Conservation (phyloP, 257 asterid species). For the Rauvolfia tetraphylla region DNA sequence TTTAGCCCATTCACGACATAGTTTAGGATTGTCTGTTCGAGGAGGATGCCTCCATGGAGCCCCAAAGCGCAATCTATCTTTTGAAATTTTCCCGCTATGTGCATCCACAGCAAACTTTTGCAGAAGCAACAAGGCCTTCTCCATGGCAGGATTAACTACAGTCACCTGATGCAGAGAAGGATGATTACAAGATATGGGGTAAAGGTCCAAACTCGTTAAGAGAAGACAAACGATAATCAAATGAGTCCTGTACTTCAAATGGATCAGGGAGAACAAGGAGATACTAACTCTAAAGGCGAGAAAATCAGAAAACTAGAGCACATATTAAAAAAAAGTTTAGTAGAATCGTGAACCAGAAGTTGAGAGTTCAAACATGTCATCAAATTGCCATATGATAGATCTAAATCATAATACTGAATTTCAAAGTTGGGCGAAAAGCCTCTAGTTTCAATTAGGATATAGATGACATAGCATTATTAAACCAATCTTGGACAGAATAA, state of each 20-base stretch:
- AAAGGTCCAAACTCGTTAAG: neutral
- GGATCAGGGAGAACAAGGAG: neutral
- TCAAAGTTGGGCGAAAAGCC: neutral
- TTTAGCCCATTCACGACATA: constrained; percentile 63
- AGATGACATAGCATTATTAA: neutral
- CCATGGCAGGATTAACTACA: constrained; percentile 95
- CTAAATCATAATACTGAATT: neutral
- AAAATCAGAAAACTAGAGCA: neutral
- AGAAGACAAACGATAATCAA: neutral
- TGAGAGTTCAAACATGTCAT: neutral
- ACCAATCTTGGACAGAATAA: neutral
- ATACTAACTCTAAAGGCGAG: neutral
- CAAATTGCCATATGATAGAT: neutral
- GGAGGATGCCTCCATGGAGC: constrained; percentile 98
- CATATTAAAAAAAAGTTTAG: neutral
- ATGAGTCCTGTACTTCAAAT: neutral
- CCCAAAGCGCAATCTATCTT: constrained; percentile 72
- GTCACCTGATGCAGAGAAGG: constrained; percentile 43
- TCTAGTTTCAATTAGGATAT: neutral
- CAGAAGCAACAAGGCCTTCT: constrained; percentile 58
- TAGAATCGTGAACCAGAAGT: neutral
- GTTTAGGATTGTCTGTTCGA: constrained; percentile 29
- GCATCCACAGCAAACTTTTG: constrained; percentile 76
- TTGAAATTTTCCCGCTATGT: constrained; percentile 55
- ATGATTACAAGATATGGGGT: constrained; percentile 6